Evolutionary conservation across 2,329 filamentous ascomycete species (phyloP), one percentile per base, ranked within the genome.

Genomic region (Coniella vitis): DNA sequence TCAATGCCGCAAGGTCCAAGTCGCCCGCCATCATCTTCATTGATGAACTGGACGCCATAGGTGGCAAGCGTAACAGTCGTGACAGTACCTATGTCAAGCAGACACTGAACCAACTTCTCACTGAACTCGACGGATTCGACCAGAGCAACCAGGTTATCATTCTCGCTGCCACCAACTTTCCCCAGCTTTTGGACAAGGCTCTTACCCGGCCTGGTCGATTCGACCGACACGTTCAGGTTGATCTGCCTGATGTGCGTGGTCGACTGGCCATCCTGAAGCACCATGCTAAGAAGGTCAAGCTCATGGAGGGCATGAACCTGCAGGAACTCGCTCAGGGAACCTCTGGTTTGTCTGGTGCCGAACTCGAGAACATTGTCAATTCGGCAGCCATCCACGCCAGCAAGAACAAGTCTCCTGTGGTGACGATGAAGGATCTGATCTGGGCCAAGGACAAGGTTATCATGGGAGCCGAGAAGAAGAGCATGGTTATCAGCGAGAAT

Each of bases 401-500:
- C 61, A 89, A 93, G 65, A 78, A 87, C 57, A 93, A 90, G 69
- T 79, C 86, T 35, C 74, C 74, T 51, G 78, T 84, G 39, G 87
- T 98, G 46, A 78, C 79, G 12, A 85, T 89, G 66, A 69, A 77
- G 31, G 90, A 97, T 62, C 84, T 97, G 55, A 90, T 96, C 58
- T 98, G 91, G 90, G 93, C 93, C 49, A 97, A 95, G 69, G 93
- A 98, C 72, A 93, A 93, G 70, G 87, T 98, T 47, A 85, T 95
- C 65, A 95, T 98, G 89, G 93, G 93, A 34, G 87, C 91, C 2
- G 93, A 98, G 70, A 83, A 85, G 63, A 87, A 84, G 65, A 95
- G 85, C 57, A 89, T 91, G 69, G 79, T 96, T 48, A 91, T 98
- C 48, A 87, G 86, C 38, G 82, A 91, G 55, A 90, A 95, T 70